Evolutionary conservation across 2,329 filamentous ascomycete species (phyloP).

Genomic region (Claviceps sp.): DNA sequence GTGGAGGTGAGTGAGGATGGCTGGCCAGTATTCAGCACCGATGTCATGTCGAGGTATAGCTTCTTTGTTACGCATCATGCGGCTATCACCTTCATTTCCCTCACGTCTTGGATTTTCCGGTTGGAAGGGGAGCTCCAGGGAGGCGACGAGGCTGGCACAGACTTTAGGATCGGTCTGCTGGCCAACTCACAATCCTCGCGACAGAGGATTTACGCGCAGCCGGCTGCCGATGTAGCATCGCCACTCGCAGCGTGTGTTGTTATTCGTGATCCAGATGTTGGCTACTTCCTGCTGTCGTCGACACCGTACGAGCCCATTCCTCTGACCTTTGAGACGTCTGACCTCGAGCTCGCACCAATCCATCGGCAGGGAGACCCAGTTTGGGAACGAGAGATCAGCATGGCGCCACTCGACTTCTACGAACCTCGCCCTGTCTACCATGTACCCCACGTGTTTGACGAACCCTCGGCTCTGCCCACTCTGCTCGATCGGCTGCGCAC

Average conservation of each 20-base stretch:
- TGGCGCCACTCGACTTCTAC: conserved; percentile 36
- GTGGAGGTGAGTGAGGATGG: conserved; percentile 40
- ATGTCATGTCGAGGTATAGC: conserved; percentile 47
- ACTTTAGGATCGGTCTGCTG: conserved; percentile 48
- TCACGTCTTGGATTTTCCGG: conserved; percentile 50
- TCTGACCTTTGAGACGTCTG: conserved; percentile 46
- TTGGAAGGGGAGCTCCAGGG: conserved; percentile 46
- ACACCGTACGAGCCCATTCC: conserved; percentile 44
- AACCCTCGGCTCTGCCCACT: conserved; percentile 39
- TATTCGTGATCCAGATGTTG: conserved; percentile 47
- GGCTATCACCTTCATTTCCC: conserved; percentile 45
- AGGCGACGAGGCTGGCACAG: conserved; percentile 42
- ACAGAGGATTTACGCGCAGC: conserved; percentile 44
- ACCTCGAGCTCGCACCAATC: conserved; percentile 33
- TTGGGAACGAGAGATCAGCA: conserved; percentile 27
- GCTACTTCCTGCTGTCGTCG: conserved; percentile 48
- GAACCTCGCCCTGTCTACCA: conserved; percentile 55
- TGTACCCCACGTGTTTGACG: conserved; percentile 46
- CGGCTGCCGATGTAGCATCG: conserved; percentile 29
- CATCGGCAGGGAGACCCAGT: conserved; percentile 27
- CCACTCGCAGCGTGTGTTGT: conserved; percentile 40
- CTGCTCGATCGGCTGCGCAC: conserved; percentile 44
- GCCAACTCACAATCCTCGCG: conserved; percentile 44
- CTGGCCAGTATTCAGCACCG: conserved; percentile 50
- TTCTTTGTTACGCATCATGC: conserved; percentile 50